Percentiles rank a stretch among this genome's conserved stretches.
Evolutionary conservation across 257 asterid species (phyloP).

Genomic region (Hygrophila difformis): DNA sequence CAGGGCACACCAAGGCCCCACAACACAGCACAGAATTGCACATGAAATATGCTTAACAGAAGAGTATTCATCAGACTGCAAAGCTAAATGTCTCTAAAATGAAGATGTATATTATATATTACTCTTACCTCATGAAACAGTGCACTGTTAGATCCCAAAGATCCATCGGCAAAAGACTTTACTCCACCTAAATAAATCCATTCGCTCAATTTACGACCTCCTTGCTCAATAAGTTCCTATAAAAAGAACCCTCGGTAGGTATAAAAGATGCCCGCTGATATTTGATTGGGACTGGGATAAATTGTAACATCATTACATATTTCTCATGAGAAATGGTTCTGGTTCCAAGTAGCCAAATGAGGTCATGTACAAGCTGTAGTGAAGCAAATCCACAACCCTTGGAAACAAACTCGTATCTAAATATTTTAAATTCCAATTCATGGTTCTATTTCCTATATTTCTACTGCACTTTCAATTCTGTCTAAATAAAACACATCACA

Average conservation of each 20-base stretch:
- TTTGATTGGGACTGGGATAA: neutral
- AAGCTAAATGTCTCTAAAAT: too few relatives aligned
- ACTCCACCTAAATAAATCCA: conserved; percentile 95
- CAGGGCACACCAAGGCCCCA: too few relatives aligned
- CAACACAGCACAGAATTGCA: too few relatives aligned
- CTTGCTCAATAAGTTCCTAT: conserved; percentile 51
- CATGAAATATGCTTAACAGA: too few relatives aligned
- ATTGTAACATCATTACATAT: neutral
- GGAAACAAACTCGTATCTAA: conserved; percentile 11
- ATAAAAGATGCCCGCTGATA: conserved; percentile 8
- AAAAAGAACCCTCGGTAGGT: conserved; percentile 11
- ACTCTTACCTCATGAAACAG: conserved; percentile 59
- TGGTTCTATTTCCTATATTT: conserved; percentile 6
- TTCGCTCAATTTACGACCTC: conserved; percentile 60
- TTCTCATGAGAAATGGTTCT: conserved; percentile 3
- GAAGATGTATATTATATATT: too few relatives aligned
- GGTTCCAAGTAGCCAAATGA: neutral
- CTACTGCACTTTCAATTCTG: neutral
- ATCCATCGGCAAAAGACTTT: conserved; percentile 92
- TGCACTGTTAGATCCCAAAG: conserved; percentile 94
- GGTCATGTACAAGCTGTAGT: conserved; percentile 4
- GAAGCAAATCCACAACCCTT: conserved; percentile 2
- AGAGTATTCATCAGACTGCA: too few relatives aligned
- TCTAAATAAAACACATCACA: neutral
- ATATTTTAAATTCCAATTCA: neutral